Evolutionary conservation across 805 yeast genomes (phyloP), one percentile per base, ranked within the genome.

Genomic region (Pichia insulana): DNA sequence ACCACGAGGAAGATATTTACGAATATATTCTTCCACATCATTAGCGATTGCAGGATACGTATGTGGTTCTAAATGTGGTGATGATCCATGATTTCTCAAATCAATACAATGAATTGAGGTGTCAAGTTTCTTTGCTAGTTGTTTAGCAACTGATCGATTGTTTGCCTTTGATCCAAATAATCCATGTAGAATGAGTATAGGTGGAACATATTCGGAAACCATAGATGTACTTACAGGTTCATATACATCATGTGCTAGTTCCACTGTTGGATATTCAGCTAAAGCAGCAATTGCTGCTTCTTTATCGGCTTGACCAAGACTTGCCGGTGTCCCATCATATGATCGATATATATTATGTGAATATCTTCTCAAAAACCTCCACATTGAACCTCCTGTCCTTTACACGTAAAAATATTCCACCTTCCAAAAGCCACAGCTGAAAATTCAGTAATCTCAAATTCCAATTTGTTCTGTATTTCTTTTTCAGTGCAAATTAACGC

Each of bases 71-170:
- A 54, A 57, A 52, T 83, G 94, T 1, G 96, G 96, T 2, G 96
- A 84, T n/a, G 72, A 78, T 2, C 98, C 98, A 58, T 89, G 96
- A 61, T 92, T 89, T 47, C 98, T 68, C 45, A 89, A 67, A 58
- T 90, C 97, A 15, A 83, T 55, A 50, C 85, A 73, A 55, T 73
- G 81, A 3, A 83, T 77, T 46, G 80, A 79, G 36, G 87, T 62
- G 20, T 65, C 58, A 45, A 82, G 55, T 11, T 55, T 50, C 17
- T 59, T 60, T 13, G 76, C 71, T 28, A 82, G 58, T 40, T 68
- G 70, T 53, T 74, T 76, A 9, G 87, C 84, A n/a, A 89, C 85
- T 0, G 86, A 68, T 45, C 96, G 65, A 54, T 85, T 86, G 60
- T 88, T 90, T n/a, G 73, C 53, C 51, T 76, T 83, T 41, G 83